Evolutionary conservation across 352 stramenopile genomes (phyloP).

Genomic region (Phytopythium sindhum): DNA sequence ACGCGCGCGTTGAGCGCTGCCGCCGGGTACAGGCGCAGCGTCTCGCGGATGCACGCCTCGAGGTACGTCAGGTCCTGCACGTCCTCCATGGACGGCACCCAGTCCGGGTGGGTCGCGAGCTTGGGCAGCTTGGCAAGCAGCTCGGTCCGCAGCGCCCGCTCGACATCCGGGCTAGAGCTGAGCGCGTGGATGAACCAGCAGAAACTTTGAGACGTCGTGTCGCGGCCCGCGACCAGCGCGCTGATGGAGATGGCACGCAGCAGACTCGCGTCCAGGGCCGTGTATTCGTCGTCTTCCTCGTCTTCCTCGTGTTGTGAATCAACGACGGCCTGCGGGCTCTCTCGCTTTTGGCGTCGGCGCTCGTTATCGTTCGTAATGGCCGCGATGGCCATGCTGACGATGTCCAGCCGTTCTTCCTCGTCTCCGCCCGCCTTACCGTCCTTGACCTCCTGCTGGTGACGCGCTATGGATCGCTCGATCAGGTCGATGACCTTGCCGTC

Average conservation of each 20-base stretch:
- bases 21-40: constrained; percentile 57
- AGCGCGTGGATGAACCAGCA: constrained; percentile 70
- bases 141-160: constrained; percentile 39
- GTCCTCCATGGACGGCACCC: constrained; percentile 42
- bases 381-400: constrained; percentile 10
- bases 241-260: constrained; percentile 8
- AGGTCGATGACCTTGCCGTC: constrained; percentile 33
- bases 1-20: constrained; percentile 20
- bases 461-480: constrained; percentile 29
- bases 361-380: constrained; percentile 8
- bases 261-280: neutral
- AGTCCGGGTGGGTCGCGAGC: constrained; percentile 16
- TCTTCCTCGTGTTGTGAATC: neutral
- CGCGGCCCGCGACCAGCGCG: constrained; percentile 9
- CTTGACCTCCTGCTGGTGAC: neutral
- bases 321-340: neutral
- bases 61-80: constrained; percentile 51
- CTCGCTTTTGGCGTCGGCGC: neutral
- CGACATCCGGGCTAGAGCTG: constrained; percentile 37
- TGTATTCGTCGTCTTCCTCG: neutral
- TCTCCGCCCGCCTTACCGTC: neutral
- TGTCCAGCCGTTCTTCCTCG: constrained; percentile 9
- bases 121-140: constrained; percentile 35
- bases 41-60: constrained; percentile 57
- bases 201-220: constrained; percentile 21